Conservation (phyloP, 1,284 basidiomycete species). For the Austroboletus rostrupii region DNA sequence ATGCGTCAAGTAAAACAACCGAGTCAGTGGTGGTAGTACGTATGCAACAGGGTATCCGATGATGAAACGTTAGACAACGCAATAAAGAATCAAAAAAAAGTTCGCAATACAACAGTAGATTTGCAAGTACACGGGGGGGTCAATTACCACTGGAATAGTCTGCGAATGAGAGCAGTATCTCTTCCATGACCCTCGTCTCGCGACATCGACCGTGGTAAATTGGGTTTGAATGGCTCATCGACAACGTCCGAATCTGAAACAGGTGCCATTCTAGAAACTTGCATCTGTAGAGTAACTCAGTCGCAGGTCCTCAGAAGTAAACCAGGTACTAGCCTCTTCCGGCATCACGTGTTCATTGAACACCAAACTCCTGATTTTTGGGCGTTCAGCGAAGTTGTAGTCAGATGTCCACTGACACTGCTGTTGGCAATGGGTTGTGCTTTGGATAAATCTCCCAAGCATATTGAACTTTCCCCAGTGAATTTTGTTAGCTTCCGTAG, state of each 20-base stretch:
- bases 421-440: slow-evolving; percentile 66
- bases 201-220: slow-evolving; percentile 28
- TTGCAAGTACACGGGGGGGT: slow-evolving; percentile 20
- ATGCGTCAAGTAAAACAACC: slow-evolving; percentile 23
- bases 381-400: slow-evolving; percentile 54
- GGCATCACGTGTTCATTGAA: slow-evolving; percentile 55
- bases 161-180: slow-evolving; percentile 33
- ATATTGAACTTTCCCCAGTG: slow-evolving; percentile 86
- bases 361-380: slow-evolving; percentile 50
- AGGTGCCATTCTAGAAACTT: slow-evolving; percentile 53
- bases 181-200: slow-evolving; percentile 32
- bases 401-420: slow-evolving; percentile 58
- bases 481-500: slow-evolving; percentile 58
- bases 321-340: slow-evolving; percentile 46
- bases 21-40: slow-evolving; percentile 34
- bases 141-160: slow-evolving; percentile 31
- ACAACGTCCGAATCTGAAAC: slow-evolving; percentile 38
- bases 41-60: slow-evolving; percentile 37
- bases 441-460: slow-evolving; percentile 74
- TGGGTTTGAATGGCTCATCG: slow-evolving; percentile 38
- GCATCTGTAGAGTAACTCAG: slow-evolving; percentile 41
- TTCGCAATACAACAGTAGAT: slow-evolving; percentile 28
- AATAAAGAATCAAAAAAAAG: slow-evolving; percentile 27
- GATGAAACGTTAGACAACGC: slow-evolving; percentile 25
- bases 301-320: slow-evolving; percentile 1